Evolutionary conservation across 2,329 filamentous ascomycete genomes (phyloP).

Genomic region (Paecilomyces variotii): DNA sequence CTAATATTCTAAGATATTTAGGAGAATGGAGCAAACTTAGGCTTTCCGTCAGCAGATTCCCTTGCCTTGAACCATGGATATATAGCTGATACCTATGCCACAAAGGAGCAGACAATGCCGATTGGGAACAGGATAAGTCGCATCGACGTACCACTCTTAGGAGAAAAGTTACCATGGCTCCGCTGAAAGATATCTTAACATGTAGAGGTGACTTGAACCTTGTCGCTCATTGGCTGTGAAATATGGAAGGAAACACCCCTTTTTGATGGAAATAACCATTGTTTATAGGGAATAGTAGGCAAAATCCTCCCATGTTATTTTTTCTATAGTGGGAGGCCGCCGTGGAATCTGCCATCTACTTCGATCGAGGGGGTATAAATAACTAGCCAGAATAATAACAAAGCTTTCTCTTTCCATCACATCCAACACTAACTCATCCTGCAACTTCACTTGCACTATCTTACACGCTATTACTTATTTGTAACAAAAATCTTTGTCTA

Average conservation of each 20-base stretch:
- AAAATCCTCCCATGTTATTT: not conserved
- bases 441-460: not conserved
- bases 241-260: not conserved
- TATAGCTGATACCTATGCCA: not conserved
- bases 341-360: not conserved
- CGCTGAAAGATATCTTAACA: not conserved
- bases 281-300: not conserved
- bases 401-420: not conserved
- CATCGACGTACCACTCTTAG: not conserved
- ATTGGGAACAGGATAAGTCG: not conserved
- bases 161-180: not conserved
- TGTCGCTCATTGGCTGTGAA: too few relatives aligned
- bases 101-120: not conserved
- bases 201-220: too few relatives aligned
- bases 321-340: not conserved
- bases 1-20: not conserved
- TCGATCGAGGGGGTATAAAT: not conserved
- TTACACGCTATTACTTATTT: not conserved
- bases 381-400: not conserved
- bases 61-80: not conserved
- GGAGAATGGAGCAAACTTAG: not conserved
- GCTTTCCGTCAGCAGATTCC: not conserved
- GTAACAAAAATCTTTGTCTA: not conserved
- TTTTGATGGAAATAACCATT: not conserved
- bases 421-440: not conserved